Conservation (phyloP, 768 basidiomycete genomes). For the Bullera alba region DNA sequence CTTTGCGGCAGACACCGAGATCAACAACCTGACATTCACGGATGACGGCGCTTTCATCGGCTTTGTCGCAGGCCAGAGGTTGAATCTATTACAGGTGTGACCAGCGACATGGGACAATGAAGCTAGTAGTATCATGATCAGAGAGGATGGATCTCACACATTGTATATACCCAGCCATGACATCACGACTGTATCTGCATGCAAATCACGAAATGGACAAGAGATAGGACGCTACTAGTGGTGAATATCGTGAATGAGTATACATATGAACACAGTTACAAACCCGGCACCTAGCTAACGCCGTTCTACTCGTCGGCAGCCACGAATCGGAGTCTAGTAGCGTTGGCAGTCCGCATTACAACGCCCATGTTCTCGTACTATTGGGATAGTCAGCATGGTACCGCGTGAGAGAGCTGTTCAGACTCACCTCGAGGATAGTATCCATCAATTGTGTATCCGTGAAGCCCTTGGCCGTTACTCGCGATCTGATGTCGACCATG, state of each 20-base stretch:
- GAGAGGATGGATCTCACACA: no score
- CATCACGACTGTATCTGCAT: background rate
- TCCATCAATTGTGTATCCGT: constrained; percentile 86
- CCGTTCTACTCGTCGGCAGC: constrained; percentile 20
- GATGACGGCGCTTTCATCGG: constrained; percentile 40
- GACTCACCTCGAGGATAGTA: constrained; percentile 67
- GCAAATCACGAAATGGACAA: no score
- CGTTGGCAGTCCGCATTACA: constrained; percentile 73
- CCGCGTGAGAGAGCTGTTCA: background rate
- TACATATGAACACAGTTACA: no score
- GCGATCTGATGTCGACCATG: constrained; percentile 78
- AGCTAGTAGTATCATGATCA: no score
- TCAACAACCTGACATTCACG: constrained; percentile 42
- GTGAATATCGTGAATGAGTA: no score
- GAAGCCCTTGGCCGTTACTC: constrained; percentile 77
- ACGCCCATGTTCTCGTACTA: constrained; percentile 85
- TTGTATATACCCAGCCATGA: background rate
- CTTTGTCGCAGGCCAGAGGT: constrained; percentile 35
- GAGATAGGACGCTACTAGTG: no score
- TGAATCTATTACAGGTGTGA: constrained; percentile 39
- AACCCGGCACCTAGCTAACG: no score
- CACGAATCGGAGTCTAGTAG: constrained; percentile 68
- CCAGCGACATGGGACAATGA: background rate
- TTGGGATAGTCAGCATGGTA: background rate
- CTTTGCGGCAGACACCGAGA: constrained; percentile 33